Percentiles rank a stretch among this genome's conserved stretches.
phyloP scores from a whole-genome alignment of 2,329 filamentous ascomycete genomes.

The Fusarium annulatum region DNA sequence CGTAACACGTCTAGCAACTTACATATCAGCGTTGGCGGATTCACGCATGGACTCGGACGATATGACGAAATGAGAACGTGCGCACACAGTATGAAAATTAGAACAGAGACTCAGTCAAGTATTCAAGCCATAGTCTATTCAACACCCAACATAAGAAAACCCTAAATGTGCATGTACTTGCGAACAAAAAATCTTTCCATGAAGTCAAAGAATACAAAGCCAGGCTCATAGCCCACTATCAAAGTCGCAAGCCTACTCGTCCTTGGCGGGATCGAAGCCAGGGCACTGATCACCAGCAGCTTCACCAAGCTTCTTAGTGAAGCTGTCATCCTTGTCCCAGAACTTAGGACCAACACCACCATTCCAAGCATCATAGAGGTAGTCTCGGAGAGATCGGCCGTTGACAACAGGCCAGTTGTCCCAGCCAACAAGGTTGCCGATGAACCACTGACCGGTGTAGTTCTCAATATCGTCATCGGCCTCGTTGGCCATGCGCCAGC shows the following conservation, averaged over 20 bases:
- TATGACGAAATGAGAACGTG: too few relatives aligned
- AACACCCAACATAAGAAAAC: not conserved
- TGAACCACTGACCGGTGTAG: constrained; percentile 50
- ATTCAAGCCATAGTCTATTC: not conserved
- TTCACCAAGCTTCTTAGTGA: constrained; percentile 10
- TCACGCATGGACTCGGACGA: not conserved
- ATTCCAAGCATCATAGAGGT: constrained; percentile 16
- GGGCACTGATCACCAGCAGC: constrained; percentile 25
- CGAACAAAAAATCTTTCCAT: accelerated
- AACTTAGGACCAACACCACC: constrained; percentile 20
- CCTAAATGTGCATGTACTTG: not conserved
- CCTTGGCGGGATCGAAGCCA: constrained; percentile 16
- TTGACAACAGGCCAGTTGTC: constrained; percentile 40
- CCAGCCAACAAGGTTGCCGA: constrained; percentile 40
- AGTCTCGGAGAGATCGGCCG: constrained; percentile 11
- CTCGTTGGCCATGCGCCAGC: constrained; percentile 49
- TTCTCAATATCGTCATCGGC: constrained; percentile 48
- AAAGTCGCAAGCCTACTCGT: not conserved
- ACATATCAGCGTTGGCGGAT: too few relatives aligned
- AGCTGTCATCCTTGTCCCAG: constrained; percentile 10
- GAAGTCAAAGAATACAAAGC: not conserved
- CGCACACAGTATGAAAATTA: too few relatives aligned
- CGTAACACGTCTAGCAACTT: too few relatives aligned
- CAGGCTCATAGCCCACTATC: not conserved
- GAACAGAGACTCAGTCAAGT: not conserved